A percentile compares a stretch with the other conserved stretches of the same genome.
phyloP scores from a whole-genome alignment of 2,329 filamentous ascomycete species.

The Paradendryphiella salina region DNA sequence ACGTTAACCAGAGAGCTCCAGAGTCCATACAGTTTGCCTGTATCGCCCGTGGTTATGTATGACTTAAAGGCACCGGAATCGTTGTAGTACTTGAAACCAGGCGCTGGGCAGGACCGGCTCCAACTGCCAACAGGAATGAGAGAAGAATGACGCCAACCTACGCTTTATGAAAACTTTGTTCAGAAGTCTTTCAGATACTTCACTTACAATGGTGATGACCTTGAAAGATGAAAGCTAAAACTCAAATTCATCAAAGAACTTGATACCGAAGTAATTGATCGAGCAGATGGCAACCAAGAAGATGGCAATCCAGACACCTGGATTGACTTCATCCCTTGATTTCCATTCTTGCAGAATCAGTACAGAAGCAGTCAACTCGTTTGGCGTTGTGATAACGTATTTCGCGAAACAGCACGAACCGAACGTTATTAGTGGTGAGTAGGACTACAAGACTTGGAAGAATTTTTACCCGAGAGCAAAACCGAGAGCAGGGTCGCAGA shows the following conservation, averaged over 20 bases:
- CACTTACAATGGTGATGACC: constrained; percentile 48
- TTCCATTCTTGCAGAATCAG: constrained; percentile 82
- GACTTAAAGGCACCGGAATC: constrained; percentile 51
- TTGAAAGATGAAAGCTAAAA: constrained; percentile 56
- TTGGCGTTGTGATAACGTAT: constrained; percentile 84
- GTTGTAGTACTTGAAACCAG: constrained; percentile 53
- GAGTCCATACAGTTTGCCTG: constrained; percentile 52
- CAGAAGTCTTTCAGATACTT: background rate
- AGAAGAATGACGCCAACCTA: constrained; percentile 51
- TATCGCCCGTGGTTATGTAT: constrained; percentile 41
- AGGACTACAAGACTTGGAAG: background rate
- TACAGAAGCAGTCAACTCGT: constrained; percentile 79
- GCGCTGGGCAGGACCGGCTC: constrained; percentile 48
- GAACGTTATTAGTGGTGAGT: background rate
- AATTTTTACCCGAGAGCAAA: constrained; percentile 61
- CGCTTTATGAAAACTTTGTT: background rate
- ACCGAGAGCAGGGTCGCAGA: constrained; percentile 78
- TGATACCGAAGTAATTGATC: constrained; percentile 62
- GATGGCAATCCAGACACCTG: constrained; percentile 75
- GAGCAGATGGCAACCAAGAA: constrained; percentile 50
- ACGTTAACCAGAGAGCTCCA: constrained; percentile 76
- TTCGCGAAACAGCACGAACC: constrained; percentile 67
- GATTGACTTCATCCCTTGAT: constrained; percentile 65
- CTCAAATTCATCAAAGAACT: constrained; percentile 56
- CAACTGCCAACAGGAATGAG: constrained; percentile 50